A percentile compares a stretch with the other conserved stretches of the same genome.
Conservation (phyloP, 148 eudicot species). For the Chenopodium berlandieri region DNA sequence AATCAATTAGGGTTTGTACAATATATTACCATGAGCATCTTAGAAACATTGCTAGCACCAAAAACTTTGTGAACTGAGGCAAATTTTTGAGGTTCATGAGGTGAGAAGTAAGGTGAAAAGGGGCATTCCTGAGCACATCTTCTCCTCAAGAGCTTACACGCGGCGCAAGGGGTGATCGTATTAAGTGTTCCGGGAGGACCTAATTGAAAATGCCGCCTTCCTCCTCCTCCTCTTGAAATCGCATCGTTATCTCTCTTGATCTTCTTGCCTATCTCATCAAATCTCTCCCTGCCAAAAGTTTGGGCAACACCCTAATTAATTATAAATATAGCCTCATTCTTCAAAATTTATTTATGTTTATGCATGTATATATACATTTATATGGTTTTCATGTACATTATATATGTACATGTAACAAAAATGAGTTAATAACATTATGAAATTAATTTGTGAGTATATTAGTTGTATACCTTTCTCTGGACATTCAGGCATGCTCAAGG, state of each 20-base stretch:
- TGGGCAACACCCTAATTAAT: not conserved
- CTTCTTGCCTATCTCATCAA: slow-evolving; percentile 67
- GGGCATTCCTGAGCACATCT: slow-evolving; percentile 79
- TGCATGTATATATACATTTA: not conserved
- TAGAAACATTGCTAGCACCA: slow-evolving; percentile 79
- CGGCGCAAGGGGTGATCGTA: slow-evolving; percentile 71
- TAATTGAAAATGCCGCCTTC: slow-evolving; percentile 38
- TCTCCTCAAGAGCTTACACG: slow-evolving; percentile 62
- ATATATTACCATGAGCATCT: slow-evolving; percentile 60
- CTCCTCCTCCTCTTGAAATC: slow-evolving; percentile 27
- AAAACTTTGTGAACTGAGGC: slow-evolving; percentile 76
- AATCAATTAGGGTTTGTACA: not conserved
- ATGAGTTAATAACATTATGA: not conserved
- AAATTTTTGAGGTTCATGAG: slow-evolving; percentile 72
- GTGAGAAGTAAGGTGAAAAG: slow-evolving; percentile 74
- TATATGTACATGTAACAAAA: too few relatives aligned
- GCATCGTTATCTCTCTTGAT: slow-evolving; percentile 57
- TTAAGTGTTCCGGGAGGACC: slow-evolving; percentile 43
- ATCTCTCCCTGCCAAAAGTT: slow-evolving; percentile 53
- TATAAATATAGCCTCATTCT: not conserved
- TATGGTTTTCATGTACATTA: not conserved
- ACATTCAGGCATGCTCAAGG: slow-evolving; percentile 78
- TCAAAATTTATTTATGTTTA: not conserved
- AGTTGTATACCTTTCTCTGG: slow-evolving; percentile 59
- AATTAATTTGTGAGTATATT: not conserved